Evolutionary conservation across 768 basidiomycete species (phyloP).

Genomic region (Suillus americanus): DNA sequence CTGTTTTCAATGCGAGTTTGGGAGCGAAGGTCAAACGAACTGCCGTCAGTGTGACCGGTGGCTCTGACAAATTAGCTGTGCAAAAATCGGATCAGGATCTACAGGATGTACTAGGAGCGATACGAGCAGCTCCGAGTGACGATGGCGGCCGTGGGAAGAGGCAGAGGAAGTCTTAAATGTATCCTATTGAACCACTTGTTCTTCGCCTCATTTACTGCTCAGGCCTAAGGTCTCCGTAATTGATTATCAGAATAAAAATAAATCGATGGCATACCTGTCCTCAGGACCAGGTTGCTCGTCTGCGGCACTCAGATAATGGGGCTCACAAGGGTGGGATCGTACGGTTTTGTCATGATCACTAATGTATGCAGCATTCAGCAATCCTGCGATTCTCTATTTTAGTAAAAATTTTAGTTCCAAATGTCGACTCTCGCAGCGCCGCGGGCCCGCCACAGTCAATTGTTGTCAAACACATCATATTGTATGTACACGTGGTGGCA

Average conservation of each 20-base stretch:
- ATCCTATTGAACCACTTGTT: background rate
- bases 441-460: background rate
- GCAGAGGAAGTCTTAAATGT: slow-evolving; percentile 17
- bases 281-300: no score
- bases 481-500: slow-evolving; percentile 4
- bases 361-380: background rate
- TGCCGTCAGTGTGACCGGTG: slow-evolving; percentile 33
- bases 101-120: slow-evolving; percentile 56
- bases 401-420: no score
- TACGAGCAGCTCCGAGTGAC: slow-evolving; percentile 53
- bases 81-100: slow-evolving; percentile 37
- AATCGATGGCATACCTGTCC: background rate
- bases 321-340: background rate
- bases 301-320: background rate
- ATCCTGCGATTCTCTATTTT: background rate
- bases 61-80: background rate
- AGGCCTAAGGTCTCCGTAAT: no score
- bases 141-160: slow-evolving; percentile 39
- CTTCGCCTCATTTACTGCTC: background rate
- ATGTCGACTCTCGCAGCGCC: background rate
- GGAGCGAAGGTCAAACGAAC: slow-evolving; percentile 62
- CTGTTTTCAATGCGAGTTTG: slow-evolving; percentile 57
- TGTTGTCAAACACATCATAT: background rate
- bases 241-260: background rate
- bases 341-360: background rate